Conservation (phyloP, 2,329 filamentous ascomycete species). For the Orbilia blumenaviensis region DNA sequence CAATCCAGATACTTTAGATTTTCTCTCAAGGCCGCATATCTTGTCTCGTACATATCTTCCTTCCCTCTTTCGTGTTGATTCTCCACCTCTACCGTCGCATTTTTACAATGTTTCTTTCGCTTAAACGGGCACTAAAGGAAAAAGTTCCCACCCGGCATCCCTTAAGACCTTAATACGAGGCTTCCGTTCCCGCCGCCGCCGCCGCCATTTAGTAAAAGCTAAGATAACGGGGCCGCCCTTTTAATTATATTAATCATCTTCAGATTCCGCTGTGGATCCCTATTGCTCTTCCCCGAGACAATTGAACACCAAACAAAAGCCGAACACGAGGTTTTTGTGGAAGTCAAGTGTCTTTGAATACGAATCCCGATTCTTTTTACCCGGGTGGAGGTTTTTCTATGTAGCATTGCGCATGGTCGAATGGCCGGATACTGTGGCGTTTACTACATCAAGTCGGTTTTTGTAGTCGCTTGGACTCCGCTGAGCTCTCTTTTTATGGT, state of each 20-base stretch:
- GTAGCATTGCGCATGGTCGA: neutral
- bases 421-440: slow-evolving; percentile 7
- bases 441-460: neutral
- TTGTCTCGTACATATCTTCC: too few relatives aligned
- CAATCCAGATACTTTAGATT: too few relatives aligned
- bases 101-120: neutral
- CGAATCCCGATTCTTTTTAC: neutral
- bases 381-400: neutral
- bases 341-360: neutral
- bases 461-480: slow-evolving; percentile 8
- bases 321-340: slow-evolving; percentile 13
- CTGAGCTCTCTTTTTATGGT: neutral
- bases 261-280: neutral
- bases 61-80: neutral
- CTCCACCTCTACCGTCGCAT: slow-evolving; percentile 2
- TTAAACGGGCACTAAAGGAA: slow-evolving; percentile 18
- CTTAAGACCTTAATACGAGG: slow-evolving; percentile 11
- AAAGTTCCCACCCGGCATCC: neutral
- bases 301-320: neutral
- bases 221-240: slow-evolving; percentile 7
- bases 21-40: too few relatives aligned
- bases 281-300: slow-evolving; percentile 7
- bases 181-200: neutral
- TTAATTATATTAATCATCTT: slow-evolving; percentile 7
- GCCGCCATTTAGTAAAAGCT: too few relatives aligned